Percentiles rank a stretch among this genome's conserved stretches.
phyloP scores from a whole-genome alignment of 2,329 filamentous ascomycete species.

The Claviceps pazoutovae region DNA sequence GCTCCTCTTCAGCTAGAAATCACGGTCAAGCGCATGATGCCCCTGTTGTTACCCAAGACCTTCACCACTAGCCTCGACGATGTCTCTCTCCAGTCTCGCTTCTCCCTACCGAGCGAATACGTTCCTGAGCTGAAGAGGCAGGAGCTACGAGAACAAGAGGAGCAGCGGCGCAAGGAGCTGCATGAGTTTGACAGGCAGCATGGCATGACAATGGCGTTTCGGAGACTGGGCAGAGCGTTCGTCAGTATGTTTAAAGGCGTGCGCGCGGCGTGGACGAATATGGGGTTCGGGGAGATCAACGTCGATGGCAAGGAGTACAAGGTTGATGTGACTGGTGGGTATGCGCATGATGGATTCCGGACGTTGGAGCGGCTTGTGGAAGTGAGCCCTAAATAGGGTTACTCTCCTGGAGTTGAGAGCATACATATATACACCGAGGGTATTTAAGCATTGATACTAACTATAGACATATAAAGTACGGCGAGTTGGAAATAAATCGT shows the following conservation, averaged over 20 bases:
- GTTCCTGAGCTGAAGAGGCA: slow-evolving; percentile 21
- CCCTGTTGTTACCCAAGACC: slow-evolving; percentile 31
- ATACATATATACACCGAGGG: no score
- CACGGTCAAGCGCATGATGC: slow-evolving; percentile 34
- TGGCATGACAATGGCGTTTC: slow-evolving; percentile 43
- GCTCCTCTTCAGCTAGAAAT: slow-evolving; percentile 35
- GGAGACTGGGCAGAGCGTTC: slow-evolving; percentile 31
- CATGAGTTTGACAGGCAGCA: slow-evolving; percentile 40
- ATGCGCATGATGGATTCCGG: slow-evolving; percentile 43
- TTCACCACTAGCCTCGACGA: slow-evolving; percentile 22
- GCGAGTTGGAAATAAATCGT: no score
- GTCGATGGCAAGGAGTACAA: slow-evolving; percentile 38
- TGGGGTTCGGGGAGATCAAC: slow-evolving; percentile 39
- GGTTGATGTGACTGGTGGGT: slow-evolving; percentile 42
- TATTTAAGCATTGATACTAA: no score
- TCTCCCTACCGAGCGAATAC: slow-evolving; percentile 24
- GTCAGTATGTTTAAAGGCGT: slow-evolving; percentile 29
- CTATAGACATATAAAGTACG: no score
- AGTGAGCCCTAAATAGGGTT: background rate
- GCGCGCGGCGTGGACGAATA: slow-evolving; percentile 37
- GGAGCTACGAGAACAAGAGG: slow-evolving; percentile 21
- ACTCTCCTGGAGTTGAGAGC: background rate
- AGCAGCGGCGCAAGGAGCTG: slow-evolving; percentile 23
- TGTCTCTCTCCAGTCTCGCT: slow-evolving; percentile 22
- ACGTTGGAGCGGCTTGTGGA: slow-evolving; percentile 41